Evolutionary conservation across 2,329 filamentous ascomycete species (phyloP), one percentile per base, ranked within the genome.

Genomic region (Daldinia sp.): DNA sequence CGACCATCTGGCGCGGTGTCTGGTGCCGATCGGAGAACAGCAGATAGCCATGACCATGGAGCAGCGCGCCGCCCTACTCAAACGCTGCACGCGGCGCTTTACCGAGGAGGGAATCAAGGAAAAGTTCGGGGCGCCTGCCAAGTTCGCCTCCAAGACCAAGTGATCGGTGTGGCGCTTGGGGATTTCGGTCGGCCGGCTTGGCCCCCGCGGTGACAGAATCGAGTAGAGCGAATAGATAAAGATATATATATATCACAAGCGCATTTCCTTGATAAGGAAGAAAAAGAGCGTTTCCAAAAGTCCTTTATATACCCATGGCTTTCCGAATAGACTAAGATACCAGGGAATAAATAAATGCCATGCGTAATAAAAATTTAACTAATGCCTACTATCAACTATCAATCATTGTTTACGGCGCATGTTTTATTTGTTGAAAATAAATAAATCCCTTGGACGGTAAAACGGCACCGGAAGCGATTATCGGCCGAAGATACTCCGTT

Each of bases 21-120:
- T 95, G 54, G 90, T 95, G 13, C 92, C 92, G 0, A 90, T 95
- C 42, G 91, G 91, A 0, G 84, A 88, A 18, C 58, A 42, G 1
- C 92, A 94, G 81, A 88, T 91, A 44, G 79, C 81, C 5, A 87
- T 94, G 86, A 89, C 83, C 0, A 81, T 90, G 70, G 85, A 89
- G 33, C 87, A 93, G 78, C 83, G 88, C 35, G 88, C 86, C 4
- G 85, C 82, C 10, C 86, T 93, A 85, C 79, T 94, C 69, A 85
- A 83, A 71, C 84, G 82, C 18, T 89, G 91, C 80, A 93, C 91
- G n/a, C 82, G 85, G 46, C 82, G 80, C 57, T 93, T 94, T 72
- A 86, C 82, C 0, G 88, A 91, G 75, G 86, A 87, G 67, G 90
- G 92, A 66, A 90, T 93, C 66, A 78, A 73, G 37, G 78, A 79